phyloP scores from a whole-genome alignment of 768 basidiomycete species.

The Favolaschia claudopus region DNA sequence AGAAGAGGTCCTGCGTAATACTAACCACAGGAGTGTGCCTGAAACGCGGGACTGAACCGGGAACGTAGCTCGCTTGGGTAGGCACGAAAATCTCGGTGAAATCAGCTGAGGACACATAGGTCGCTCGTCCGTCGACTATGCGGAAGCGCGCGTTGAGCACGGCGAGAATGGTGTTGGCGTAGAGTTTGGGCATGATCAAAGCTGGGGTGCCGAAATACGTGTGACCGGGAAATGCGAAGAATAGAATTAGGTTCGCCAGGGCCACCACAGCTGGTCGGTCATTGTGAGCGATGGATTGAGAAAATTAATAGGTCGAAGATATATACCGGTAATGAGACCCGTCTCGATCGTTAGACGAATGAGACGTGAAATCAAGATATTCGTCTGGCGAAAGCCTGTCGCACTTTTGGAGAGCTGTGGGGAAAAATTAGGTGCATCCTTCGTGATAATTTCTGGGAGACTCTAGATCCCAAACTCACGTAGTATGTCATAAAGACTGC shows the following conservation, averaged over 20 bases:
- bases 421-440: no score
- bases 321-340: background rate
- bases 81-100: background rate
- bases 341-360: background rate
- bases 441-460: no score
- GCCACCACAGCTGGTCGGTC: slow-evolving; percentile 6
- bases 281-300: no score
- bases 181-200: slow-evolving; percentile 15
- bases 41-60: background rate
- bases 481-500: no score
- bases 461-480: no score
- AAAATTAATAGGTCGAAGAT: no score
- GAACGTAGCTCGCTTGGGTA: no score
- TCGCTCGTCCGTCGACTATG: slow-evolving; percentile 11
- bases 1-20: background rate
- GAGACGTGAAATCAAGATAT: no score
- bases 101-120: background rate
- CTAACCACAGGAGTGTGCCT: background rate
- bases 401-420: no score
- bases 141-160: slow-evolving; percentile 15
- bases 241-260: slow-evolving; percentile 1
- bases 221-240: slow-evolving; percentile 5
- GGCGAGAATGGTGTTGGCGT: slow-evolving; percentile 15
- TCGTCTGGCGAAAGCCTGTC: no score
- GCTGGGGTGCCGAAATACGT: background rate